These are phyloP conservation scores for Rubia peregrina DNA, from an alignment of 305 asterid genomes.

Conservation along the genomic window DNA sequence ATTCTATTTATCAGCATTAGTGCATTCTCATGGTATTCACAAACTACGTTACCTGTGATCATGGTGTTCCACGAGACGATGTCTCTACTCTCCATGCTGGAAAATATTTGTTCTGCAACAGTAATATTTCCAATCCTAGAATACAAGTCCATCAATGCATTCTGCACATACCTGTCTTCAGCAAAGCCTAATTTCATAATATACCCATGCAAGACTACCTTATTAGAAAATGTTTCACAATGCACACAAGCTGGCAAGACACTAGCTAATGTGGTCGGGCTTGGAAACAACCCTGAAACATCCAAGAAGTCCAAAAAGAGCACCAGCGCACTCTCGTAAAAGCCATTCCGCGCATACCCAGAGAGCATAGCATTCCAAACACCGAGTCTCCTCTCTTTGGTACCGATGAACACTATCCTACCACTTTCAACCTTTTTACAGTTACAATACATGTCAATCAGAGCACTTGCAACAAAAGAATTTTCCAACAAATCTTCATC, in stretches of 20 bases:
- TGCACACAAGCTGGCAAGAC: conserved; percentile 84
- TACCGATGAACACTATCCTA: conserved; percentile 43
- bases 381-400: conserved; percentile 34
- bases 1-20: conserved; percentile 43
- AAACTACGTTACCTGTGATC: conserved; percentile 69
- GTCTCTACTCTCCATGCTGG: conserved; percentile 55
- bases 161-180: conserved; percentile 54
- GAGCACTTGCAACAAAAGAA: conserved; percentile 71
- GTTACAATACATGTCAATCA: conserved; percentile 90
- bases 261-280: conserved; percentile 73
- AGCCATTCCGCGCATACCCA: conserved; percentile 73
- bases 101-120: conserved; percentile 46
- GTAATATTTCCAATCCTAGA: conserved; percentile 55
- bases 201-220: conserved; percentile 75
- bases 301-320: conserved; percentile 50
- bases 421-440: conserved; percentile 55
- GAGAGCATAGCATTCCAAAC: conserved; percentile 86
- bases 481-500: conserved; percentile 45
- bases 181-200: conserved; percentile 62
- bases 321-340: conserved; percentile 44
- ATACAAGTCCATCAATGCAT: conserved; percentile 81
- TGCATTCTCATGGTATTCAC: conserved; percentile 70
- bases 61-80: conserved; percentile 79
- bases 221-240: conserved; percentile 46
- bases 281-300: conserved; percentile 40